Base-by-base conservation (phyloP, 805 yeast genomes). In the Ogataea methanolica region DNA sequence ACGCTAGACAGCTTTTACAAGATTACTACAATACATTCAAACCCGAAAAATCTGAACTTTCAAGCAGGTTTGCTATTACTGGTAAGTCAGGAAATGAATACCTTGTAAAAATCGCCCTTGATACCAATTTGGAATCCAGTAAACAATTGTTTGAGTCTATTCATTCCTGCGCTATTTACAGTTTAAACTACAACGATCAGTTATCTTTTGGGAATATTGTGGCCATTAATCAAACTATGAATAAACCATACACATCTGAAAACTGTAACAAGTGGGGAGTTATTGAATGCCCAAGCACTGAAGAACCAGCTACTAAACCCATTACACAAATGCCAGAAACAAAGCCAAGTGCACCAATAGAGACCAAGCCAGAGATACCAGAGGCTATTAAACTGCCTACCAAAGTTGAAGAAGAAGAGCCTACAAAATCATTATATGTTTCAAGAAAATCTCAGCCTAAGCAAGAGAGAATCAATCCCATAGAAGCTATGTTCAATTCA, bases 191-290 rank as follows among this genome's bases (percentile, higher is more conserved):
- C 11, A 51, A 55, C 15, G 39, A 51, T 14, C 42, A 47, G 1
- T 21, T 55, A 7, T 43, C 50, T 9, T 45, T 62, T 31, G 51
- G 49, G 34, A 59, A 58, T 37, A 53, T 58, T 15, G 55, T 52
- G 12, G 53, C 58, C 15, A 41, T 53, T 17, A 57, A 60, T 42
- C 41, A 41, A 1, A 43, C 41, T 6, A 38, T 52, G 11, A 40
- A 39, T 3, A 42, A 47, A 26, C 45, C 45, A 4, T 55, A 54
- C 41, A 47, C 52, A 2, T 45, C 49, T 12, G 60, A 52, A 17
- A 58, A 52, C 36, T 51, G 58, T 42, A 42, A 29, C 2, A 49
- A 47, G 21, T 62, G 66, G 60, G 68, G 64, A 4, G 42, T 60
- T 2, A 52, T 62, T 21, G 48, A 46, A 26, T 55, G 64, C 2